Evolutionary conservation across 1,139 yeast genomes (phyloP).

Genomic region (Scheffersomyces illinoinensis): DNA sequence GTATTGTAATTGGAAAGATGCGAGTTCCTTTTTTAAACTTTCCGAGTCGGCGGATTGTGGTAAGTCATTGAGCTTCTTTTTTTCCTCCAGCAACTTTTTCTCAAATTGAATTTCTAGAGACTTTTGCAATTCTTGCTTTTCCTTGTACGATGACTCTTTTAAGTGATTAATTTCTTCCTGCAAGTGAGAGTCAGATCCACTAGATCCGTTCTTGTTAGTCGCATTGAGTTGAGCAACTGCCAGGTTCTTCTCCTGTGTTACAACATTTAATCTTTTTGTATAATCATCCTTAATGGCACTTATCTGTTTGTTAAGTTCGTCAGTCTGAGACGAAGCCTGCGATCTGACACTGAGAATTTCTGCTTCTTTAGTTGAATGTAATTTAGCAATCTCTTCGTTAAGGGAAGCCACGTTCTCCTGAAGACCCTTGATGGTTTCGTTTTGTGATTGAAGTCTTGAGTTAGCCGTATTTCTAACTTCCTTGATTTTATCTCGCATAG

Average conservation of each 20-base stretch:
- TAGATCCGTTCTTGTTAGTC: constrained; percentile 5
- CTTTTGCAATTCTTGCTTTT: constrained; percentile 14
- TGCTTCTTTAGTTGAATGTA: constrained; percentile 7
- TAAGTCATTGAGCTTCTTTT: constrained; percentile 1
- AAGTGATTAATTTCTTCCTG: constrained; percentile 10
- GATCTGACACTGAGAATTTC: constrained; percentile 2
- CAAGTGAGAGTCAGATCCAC: constrained; percentile 2
- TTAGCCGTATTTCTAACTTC: constrained; percentile 30
- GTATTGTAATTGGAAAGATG: constrained; percentile 14
- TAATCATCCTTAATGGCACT: constrained; percentile 5
- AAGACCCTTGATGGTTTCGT: constrained; percentile 24
- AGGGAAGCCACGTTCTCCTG: constrained; percentile 19
- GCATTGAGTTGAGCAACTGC: constrained; percentile 11
- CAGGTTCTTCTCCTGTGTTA: constrained; percentile 13
- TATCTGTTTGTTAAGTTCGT: not conserved
- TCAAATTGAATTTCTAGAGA: constrained; percentile 15
- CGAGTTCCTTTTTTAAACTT: constrained; percentile 11
- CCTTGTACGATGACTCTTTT: constrained; percentile 17
- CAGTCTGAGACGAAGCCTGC: not conserved
- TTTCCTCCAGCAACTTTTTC: not conserved
- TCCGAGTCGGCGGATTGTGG: constrained; percentile 2
- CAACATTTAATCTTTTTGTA: constrained; percentile 7
- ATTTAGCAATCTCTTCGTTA: constrained; percentile 10
- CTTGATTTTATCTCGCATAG: constrained; percentile 30
- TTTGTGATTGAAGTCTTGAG: constrained; percentile 19